phyloP scores from a whole-genome alignment of 179 eudicot genomes.

The Actinidia arguta region DNA sequence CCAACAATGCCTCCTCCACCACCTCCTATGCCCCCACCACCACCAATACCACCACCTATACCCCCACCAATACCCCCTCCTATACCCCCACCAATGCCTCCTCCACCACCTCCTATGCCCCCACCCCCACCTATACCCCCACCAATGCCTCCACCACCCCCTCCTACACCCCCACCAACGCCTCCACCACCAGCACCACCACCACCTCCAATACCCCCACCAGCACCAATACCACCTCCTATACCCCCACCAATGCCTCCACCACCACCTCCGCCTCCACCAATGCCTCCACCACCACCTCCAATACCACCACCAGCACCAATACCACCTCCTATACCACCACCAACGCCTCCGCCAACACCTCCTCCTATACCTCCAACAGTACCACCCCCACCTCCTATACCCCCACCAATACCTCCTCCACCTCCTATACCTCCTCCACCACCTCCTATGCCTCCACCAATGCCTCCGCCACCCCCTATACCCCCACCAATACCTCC shows the following conservation, averaged over 20 bases:
- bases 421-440: background rate
- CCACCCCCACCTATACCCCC: background rate
- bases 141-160: no score
- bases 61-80: background rate
- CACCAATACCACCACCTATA: background rate
- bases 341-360: background rate
- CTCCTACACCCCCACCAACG: background rate
- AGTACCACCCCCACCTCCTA: background rate
- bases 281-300: background rate
- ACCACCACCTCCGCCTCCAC: background rate
- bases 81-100: background rate
- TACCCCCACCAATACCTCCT: background rate
- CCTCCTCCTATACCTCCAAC: background rate
- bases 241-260: background rate
- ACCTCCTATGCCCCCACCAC: background rate
- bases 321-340: background rate
- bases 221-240: background rate
- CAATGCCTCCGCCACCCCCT: background rate
- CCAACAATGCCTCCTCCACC: no score
- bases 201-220: background rate
- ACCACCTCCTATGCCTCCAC: background rate
- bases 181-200: background rate
- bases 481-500: background rate
- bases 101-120: background rate
- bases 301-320: background rate